Conservation (phyloP, 352 stramenopile genomes). For the Phytophthora pistaciae region DNA sequence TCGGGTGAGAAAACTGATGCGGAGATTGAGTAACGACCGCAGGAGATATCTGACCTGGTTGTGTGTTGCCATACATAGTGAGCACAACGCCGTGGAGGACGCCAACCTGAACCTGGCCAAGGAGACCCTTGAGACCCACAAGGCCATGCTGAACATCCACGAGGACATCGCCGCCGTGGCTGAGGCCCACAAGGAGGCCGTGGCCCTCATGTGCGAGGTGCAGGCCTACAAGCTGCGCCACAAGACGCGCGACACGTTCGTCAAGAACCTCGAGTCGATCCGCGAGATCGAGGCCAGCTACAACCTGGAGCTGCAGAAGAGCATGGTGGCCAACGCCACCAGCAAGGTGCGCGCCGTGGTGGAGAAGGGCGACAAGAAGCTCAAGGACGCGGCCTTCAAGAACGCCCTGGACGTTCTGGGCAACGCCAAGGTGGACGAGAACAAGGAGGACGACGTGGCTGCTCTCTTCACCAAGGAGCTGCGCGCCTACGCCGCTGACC, state of each 20-base stretch:
- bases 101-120: conserved; percentile 86
- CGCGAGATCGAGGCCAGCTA: conserved; percentile 83
- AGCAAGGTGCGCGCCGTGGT: conserved; percentile 78
- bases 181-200: conserved; percentile 83
- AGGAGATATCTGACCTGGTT: conserved; percentile 6
- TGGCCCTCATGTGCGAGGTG: conserved; percentile 86
- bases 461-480: conserved; percentile 88
- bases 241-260: conserved; percentile 89
- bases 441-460: conserved; percentile 87
- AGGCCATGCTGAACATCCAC: conserved; percentile 86
- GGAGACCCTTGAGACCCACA: conserved; percentile 85
- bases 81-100: conserved; percentile 89
- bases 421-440: conserved; percentile 71
- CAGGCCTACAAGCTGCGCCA: conserved; percentile 88
- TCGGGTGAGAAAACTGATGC: conserved; percentile 51
- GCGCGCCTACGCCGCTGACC: conserved; percentile 71
- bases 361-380: conserved; percentile 84
- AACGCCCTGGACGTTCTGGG: conserved; percentile 85
- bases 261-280: conserved; percentile 91
- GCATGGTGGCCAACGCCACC: conserved; percentile 79
- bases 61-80: conserved; percentile 36
- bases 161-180: conserved; percentile 84
- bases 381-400: conserved; percentile 89
- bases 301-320: conserved; percentile 87
- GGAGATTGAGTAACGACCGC: background rate